Conservation (phyloP, 2,329 filamentous ascomycete species). For the Botrytis paeoniae region DNA sequence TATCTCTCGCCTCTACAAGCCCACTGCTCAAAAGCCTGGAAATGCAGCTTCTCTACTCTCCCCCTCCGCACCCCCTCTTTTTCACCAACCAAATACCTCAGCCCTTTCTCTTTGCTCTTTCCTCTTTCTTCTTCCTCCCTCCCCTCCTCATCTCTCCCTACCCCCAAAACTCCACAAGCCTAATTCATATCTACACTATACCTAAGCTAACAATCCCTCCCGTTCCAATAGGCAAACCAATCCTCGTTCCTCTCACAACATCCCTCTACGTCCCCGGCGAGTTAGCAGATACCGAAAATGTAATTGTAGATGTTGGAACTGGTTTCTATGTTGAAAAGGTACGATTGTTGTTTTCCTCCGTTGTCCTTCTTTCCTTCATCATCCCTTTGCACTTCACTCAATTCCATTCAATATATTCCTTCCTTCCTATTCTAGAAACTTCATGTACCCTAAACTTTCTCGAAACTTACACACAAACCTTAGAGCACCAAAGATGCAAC, state of each 20-base stretch:
- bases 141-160: too few species aligned
- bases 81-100: not conserved
- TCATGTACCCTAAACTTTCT: not conserved
- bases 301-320: constrained; percentile 89
- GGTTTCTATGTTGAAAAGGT: constrained; percentile 96
- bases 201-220: constrained; percentile 15
- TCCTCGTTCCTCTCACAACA: constrained; percentile 91
- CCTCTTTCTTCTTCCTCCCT: not conserved
- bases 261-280: constrained; percentile 90
- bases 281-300: constrained; percentile 69
- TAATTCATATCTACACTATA: not conserved
- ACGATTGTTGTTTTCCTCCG: not conserved
- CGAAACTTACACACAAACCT: not conserved
- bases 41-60: not conserved
- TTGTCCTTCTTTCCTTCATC: not conserved
- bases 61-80: not conserved
- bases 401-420: not conserved
- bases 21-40: not conserved
- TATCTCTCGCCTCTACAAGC: not conserved
- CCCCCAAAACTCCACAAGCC: not conserved
- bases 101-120: not conserved
- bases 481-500: constrained; percentile 57
- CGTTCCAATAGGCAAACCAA: constrained; percentile 45
- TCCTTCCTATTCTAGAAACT: not conserved
- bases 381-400: not conserved